Evolutionary conservation across 2,329 filamentous ascomycete genomes (phyloP), one percentile per base, ranked within the genome.

Genomic region (Claviceps arundinis): DNA sequence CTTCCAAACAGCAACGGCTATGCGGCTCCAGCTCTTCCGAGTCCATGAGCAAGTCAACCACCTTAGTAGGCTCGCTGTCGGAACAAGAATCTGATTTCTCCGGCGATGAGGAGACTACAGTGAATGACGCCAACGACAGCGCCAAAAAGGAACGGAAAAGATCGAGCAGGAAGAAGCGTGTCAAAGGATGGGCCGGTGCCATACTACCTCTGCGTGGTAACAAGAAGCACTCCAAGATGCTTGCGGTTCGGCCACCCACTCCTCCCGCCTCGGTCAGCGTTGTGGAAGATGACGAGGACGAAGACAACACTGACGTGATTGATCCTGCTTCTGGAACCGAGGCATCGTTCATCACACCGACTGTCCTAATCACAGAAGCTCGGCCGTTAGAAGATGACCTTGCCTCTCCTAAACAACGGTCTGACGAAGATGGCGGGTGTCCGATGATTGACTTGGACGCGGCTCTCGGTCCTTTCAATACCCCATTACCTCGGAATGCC

Each of bases 391-490:
- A 58, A 50, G 57, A 61, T 8, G 9, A 13, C 14, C 17, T 24
- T 30, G 22, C 16, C 38, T 16, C 38, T 56, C 41, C 41, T 9
- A 63, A 38, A 54, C 65, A 3, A 69, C 70, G 61, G 17, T 54
- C 57, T 3, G 74, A 80, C 8, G 80, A 83, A 47, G 87, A 94
- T 54, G 66, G 78, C 3, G 77, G 84, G 50, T 87, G 82, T 61
- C 84, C 87, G 7, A 85, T 96, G 66, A 94, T 98, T 56, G 93
- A 98, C 65, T 73, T 98, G 43, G 93, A 98, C 69, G 91, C 90
- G 17, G 93, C 91, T 26, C 76, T 97, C 1, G 90, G 89, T 1
- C 89, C 91, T 0, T 95, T 95, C 67, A 93, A 94, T 61, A 95
- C 89, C 0, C 86, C 87, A 26, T 71, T 82, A 2, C 73, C 72